Evolutionary conservation across 1,284 basidiomycete genomes (phyloP), one percentile per base, ranked within the genome.

Genomic region (Ustilago cynodontis): DNA sequence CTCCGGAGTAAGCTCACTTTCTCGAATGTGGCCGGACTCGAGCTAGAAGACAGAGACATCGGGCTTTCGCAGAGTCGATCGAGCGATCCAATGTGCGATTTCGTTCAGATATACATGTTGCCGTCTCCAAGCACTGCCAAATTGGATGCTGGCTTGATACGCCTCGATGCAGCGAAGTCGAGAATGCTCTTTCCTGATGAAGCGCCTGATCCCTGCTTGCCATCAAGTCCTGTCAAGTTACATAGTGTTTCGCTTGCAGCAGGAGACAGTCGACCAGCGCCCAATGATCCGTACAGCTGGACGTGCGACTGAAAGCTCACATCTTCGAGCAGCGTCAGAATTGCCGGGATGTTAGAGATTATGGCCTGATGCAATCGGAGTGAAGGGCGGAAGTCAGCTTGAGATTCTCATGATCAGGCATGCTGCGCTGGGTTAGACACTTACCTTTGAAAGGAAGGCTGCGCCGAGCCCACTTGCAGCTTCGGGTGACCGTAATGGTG

Each of bases 91-190:
- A 18, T 28, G 31, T 35, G n/a, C 33, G 18, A 59, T 57, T 57
- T 41, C n/a, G 22, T 18, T 58, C 51, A 76, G 47, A 76, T 76
- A 59, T 76, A 76, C 73, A 76, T 76, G 65, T 71, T 76, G 6
- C 73, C 73, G 52, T 76, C 73, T n/a, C 73, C 73, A 2, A 71
- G 49, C 35, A 67, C 64, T 3, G 64, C 64, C 54, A 76, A 22
- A 22, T 76, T 71, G 39, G 50, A 33, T 3, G 67, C 56, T 35
- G 60, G 70, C 57, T 67, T 57, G 37, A 47, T 31, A 0, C 68
- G 57, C 50, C 73, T 62, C 20, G 60, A 57, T 2, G 68, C 59
- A 0, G 47, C 73, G 49, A 76, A 76, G 58, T 71, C 73, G 22
- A 68, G 7, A 2, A 76, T 49, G 10, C 39, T 67, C 5, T 51